Conservation (phyloP, 768 basidiomycete genomes). For the Tricholoma hemisulphureum region DNA sequence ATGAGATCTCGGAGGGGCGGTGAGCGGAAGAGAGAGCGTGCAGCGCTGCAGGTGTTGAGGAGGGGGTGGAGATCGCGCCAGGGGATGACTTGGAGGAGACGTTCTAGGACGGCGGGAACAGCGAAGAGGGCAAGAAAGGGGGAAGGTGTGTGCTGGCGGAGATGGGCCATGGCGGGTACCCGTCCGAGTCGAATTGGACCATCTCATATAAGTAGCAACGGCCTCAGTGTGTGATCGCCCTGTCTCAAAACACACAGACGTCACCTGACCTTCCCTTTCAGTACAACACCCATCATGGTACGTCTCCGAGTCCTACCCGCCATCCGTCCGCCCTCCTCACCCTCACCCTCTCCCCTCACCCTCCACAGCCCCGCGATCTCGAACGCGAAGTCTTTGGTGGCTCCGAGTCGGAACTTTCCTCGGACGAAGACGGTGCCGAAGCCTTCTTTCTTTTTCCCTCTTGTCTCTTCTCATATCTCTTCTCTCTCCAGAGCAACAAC, state of each 20-base stretch:
- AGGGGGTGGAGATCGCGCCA: constrained; percentile 42
- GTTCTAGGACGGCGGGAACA: constrained; percentile 23
- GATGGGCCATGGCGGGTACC: neutral
- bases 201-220: too few relatives aligned
- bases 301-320: neutral
- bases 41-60: constrained; percentile 35
- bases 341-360: neutral
- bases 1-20: constrained; percentile 35
- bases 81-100: constrained; percentile 31
- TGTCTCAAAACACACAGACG: too few relatives aligned
- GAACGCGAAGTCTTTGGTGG: constrained; percentile 80
- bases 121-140: constrained; percentile 8
- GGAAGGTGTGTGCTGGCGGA: neutral
- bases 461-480: neutral
- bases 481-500: constrained; percentile 38
- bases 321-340: neutral
- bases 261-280: neutral
- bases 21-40: constrained; percentile 30
- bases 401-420: constrained; percentile 81
- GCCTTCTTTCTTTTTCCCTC: neutral
- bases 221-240: too few relatives aligned
- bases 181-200: too few relatives aligned
- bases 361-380: constrained; percentile 34
- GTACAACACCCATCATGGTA: neutral
- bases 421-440: constrained; percentile 57